Percentiles rank a stretch among this genome's conserved stretches.
phyloP scores from a whole-genome alignment of 495 filamentous ascomycete species.

The Rhizodiscina lignyota region DNA sequence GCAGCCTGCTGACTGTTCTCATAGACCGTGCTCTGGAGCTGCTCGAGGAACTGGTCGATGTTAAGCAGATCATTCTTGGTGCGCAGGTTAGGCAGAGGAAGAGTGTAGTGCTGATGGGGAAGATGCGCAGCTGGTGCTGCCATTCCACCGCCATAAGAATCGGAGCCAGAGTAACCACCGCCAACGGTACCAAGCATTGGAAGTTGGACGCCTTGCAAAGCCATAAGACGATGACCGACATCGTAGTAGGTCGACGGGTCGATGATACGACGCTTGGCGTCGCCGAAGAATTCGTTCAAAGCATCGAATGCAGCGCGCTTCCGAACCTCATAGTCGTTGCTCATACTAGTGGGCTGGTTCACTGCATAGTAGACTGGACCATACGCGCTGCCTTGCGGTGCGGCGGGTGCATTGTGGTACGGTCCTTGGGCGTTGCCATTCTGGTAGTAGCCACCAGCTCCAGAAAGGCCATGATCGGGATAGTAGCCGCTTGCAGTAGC shows the following conservation, averaged over 20 bases:
- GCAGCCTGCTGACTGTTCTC: conserved; percentile 70
- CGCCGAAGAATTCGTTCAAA: conserved; percentile 84
- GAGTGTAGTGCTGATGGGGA: conserved; percentile 47
- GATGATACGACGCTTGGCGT: conserved; percentile 74
- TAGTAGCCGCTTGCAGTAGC: conserved; percentile 24
- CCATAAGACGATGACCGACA: conserved; percentile 61
- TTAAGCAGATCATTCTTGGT: conserved; percentile 86
- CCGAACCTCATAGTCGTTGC: conserved; percentile 41
- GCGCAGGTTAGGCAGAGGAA: conserved; percentile 73
- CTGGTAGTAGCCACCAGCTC: conserved; percentile 11
- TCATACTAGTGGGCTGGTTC: conserved; percentile 33
- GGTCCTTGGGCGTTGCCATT: conserved; percentile 15
- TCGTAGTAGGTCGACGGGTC: conserved; percentile 71
- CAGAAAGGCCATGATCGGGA: conserved; percentile 12
- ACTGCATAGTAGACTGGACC: conserved; percentile 58
- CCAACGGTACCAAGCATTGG: conserved; percentile 48
- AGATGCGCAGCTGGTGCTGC: conserved; percentile 7
- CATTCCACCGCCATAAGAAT: conserved; percentile 11
- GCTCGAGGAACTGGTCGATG: conserved; percentile 83
- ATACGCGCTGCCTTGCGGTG: conserved; percentile 38
- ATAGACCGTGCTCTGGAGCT: conserved; percentile 88
- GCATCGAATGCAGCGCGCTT: conserved; percentile 76
- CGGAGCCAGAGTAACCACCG: conserved; percentile 36
- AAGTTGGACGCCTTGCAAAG: conserved; percentile 52
- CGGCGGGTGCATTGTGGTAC: conserved; percentile 36